phyloP scores from a whole-genome alignment of 192 early-diverging fungal genomes.

The Coemansia umbellata region DNA sequence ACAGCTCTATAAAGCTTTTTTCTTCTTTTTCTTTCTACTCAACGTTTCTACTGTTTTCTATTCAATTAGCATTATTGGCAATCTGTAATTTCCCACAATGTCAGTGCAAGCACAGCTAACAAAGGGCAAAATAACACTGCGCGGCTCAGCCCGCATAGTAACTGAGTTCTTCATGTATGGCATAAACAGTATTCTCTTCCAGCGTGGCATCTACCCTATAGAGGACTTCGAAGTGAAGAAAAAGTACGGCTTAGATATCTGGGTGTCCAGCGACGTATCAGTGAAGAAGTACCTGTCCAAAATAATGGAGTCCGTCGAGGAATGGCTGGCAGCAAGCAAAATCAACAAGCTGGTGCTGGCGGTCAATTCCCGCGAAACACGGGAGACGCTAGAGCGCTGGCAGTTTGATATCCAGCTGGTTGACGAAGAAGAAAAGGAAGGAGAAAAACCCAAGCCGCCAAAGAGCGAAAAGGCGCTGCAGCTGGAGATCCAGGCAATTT shows the following conservation, averaged over 20 bases:
- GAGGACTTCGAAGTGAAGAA: constrained; percentile 84
- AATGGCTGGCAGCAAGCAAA: constrained; percentile 69
- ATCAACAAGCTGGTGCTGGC: constrained; percentile 85
- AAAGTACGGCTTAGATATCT: constrained; percentile 82
- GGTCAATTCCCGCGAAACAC: constrained; percentile 77
- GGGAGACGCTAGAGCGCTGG: constrained; percentile 88
- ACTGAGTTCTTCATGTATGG: constrained; percentile 87
- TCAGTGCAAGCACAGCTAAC: constrained; percentile 35
- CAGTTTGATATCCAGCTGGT: constrained; percentile 87
- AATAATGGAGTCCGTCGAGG: constrained; percentile 76
- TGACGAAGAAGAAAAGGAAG: constrained; percentile 24
- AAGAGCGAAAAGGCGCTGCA: constrained; percentile 49
- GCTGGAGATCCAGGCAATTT: constrained; percentile 81
- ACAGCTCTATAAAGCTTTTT: neutral
- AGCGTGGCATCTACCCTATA: constrained; percentile 89
- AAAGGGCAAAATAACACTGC: constrained; percentile 70
- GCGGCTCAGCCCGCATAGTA: constrained; percentile 79
- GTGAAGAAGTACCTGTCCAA: constrained; percentile 71
- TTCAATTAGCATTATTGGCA: neutral
- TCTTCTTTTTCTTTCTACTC: neutral
- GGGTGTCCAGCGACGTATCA: constrained; percentile 70
- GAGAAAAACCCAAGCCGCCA: constrained; percentile 19
- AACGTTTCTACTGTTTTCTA: neutral
- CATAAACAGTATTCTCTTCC: constrained; percentile 87
- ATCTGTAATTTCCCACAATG: constrained; percentile 20